Evolutionary conservation across 2,329 filamentous ascomycete genomes (phyloP).

Genomic region (Fusarium robinianum): DNA sequence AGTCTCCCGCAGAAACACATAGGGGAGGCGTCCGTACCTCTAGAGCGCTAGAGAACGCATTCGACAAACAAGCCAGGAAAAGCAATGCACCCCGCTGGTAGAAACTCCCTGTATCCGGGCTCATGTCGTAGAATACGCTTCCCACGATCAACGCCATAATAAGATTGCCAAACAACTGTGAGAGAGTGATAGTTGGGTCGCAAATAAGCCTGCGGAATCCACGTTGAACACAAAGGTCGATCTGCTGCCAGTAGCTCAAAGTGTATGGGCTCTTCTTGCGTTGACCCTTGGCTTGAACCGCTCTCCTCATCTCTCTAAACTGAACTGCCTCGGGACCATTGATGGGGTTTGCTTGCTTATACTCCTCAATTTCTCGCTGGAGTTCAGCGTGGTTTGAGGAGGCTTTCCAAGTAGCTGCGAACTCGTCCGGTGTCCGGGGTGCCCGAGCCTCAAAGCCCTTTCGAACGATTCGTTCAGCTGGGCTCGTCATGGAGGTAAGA

Average conservation of each 20-base stretch:
- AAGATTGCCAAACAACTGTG: constrained; percentile 49
- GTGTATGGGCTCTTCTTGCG: constrained; percentile 31
- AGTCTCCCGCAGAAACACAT: rapidly evolving
- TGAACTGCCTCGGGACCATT: constrained; percentile 51
- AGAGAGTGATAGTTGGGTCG: constrained; percentile 46
- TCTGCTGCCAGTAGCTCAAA: constrained; percentile 30
- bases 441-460: constrained; percentile 40
- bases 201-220: constrained; percentile 45
- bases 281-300: constrained; percentile 51
- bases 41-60: constrained; percentile 47
- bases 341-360: constrained; percentile 43
- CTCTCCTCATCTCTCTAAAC: constrained; percentile 51
- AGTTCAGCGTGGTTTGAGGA: constrained; percentile 38
- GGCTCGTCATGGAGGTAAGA: constrained; percentile 57
- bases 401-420: constrained; percentile 41
- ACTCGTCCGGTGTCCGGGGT: constrained; percentile 44
- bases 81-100: constrained; percentile 52
- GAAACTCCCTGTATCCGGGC: constrained; percentile 49
- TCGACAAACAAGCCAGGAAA: constrained; percentile 57
- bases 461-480: constrained; percentile 39
- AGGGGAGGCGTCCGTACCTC: constrained; percentile 27
- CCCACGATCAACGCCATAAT: constrained; percentile 57
- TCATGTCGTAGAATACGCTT: constrained; percentile 54
- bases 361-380: constrained; percentile 55
- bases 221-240: constrained; percentile 37